Conservation (phyloP, 1,139 yeast species). For the Lizanozyma gosingica region DNA sequence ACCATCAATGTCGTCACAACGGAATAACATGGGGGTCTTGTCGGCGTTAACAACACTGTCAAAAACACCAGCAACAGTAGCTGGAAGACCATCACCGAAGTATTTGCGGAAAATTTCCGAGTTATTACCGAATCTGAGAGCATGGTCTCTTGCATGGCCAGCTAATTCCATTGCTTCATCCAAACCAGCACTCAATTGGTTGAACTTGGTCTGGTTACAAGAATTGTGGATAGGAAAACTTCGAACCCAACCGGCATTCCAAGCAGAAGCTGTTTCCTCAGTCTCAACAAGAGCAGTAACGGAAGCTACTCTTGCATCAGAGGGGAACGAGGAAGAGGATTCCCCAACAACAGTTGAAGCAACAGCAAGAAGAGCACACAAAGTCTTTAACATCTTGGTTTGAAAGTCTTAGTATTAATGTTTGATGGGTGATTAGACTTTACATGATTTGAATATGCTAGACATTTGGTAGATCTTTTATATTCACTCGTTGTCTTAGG, state of each 20-base stretch:
- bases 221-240: constrained; percentile 13
- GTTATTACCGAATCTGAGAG: constrained; percentile 14
- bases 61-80: constrained; percentile 24
- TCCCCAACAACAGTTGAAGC: background rate
- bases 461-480: too few species aligned
- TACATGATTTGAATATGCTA: too few species aligned
- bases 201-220: constrained; percentile 14
- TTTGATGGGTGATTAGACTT: too few species aligned
- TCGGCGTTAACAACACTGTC: constrained; percentile 18
- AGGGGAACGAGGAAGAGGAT: background rate
- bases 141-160: constrained; percentile 18
- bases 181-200: constrained; percentile 12
- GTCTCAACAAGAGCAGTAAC: background rate
- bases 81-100: constrained; percentile 22
- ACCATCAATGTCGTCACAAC: constrained; percentile 27
- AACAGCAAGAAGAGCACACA: background rate
- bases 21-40: constrained; percentile 17
- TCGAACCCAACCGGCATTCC: constrained; percentile 12
- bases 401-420: too few species aligned
- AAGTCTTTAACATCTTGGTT: background rate
- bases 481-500: too few species aligned
- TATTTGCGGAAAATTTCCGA: constrained; percentile 15
- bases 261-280: constrained; percentile 7
- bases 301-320: background rate
- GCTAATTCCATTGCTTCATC: constrained; percentile 12